Evolutionary conservation across 129 eudicot genomes (phyloP).

Genomic region (Scalesia atractyloides): DNA sequence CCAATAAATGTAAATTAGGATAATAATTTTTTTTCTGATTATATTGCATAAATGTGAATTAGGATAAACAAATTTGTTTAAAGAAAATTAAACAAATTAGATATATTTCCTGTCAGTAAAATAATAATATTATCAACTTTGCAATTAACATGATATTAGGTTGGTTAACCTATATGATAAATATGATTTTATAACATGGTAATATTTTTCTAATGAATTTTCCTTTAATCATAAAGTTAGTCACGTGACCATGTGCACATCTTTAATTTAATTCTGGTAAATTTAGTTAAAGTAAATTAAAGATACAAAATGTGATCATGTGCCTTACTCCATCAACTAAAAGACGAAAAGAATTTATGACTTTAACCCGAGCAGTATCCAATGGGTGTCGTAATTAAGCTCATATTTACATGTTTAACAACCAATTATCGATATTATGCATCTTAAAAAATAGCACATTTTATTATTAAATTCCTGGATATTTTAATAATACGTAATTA

Average conservation of each 20-base stretch:
- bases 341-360: slow-evolving; percentile 15
- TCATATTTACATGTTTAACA: no score
- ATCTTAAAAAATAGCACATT: not conserved
- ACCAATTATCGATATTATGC: not conserved
- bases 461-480: not conserved
- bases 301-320: slow-evolving; percentile 37
- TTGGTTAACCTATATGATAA: not conserved
- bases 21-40: no score
- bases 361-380: slow-evolving; percentile 16
- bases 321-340: slow-evolving; percentile 46
- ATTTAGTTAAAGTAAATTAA: slow-evolving; percentile 4
- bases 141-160: slow-evolving; percentile 5
- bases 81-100: slow-evolving; percentile 7
- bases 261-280: slow-evolving; percentile 21
- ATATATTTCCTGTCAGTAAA: slow-evolving; percentile 11
- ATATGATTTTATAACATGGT: not conserved
- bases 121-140: slow-evolving; percentile 2
- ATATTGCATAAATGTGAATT: not conserved
- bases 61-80: not conserved
- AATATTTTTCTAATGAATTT: not conserved
- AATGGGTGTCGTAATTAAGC: slow-evolving; percentile 15
- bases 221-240: slow-evolving; percentile 32
- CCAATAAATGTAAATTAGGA: no score
- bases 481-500: not conserved
- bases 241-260: slow-evolving; percentile 41